A percentile compares a stretch with the other conserved stretches of the same genome.
phyloP scores from a whole-genome alignment of 495 filamentous ascomycete species.

The Sordaria brevicollis region DNA sequence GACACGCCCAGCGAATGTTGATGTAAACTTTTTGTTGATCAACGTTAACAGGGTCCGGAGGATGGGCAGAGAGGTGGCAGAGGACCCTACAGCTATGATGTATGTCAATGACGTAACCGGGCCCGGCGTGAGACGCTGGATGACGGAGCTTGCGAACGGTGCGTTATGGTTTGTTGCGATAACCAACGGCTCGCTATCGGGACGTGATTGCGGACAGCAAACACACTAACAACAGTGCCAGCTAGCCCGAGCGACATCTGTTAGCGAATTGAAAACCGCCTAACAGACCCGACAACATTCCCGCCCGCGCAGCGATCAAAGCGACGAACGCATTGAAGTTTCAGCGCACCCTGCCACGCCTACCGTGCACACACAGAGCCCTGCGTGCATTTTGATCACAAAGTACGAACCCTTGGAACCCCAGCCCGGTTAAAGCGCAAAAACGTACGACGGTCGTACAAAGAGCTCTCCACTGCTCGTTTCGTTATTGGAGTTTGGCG shows the following conservation, averaged over 20 bases:
- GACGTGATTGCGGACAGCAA: background rate
- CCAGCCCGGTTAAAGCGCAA: background rate
- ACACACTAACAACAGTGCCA: fast-evolving
- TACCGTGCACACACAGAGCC: background rate
- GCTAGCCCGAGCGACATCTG: too few species aligned
- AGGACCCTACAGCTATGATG: background rate
- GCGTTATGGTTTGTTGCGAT: too few species aligned
- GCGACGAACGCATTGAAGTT: background rate
- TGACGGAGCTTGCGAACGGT: background rate
- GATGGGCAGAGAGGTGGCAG: background rate
- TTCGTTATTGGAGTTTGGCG: background rate
- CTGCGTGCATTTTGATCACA: background rate
- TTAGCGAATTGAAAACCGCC: too few species aligned
- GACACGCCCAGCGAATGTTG: background rate
- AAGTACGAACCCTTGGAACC: background rate
- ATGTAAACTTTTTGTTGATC: background rate
- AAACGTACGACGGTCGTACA: background rate
- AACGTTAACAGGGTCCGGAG: background rate
- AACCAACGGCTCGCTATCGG: too few species aligned
- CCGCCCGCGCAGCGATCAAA: background rate
- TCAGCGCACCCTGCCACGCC: background rate
- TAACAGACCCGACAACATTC: background rate
- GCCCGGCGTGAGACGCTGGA: background rate
- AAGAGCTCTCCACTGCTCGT: background rate
- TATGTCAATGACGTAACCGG: background rate